phyloP scores from a whole-genome alignment of 495 filamentous ascomycete species.

The Pyrenula massariospora region DNA sequence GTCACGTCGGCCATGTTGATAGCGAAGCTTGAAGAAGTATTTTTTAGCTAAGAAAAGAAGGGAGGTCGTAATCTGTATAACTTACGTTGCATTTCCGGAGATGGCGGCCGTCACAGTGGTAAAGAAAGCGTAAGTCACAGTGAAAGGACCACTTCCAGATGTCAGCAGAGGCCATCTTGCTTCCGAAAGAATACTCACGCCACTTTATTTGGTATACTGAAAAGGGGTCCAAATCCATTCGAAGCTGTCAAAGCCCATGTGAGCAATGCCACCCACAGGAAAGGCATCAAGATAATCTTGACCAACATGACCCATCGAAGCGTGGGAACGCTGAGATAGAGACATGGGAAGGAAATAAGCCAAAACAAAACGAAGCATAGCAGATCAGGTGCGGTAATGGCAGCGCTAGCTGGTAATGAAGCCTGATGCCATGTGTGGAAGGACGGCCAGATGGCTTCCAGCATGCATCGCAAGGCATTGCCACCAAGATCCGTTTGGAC shows the following conservation, averaged over 20 bases:
- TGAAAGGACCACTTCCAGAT: not conserved
- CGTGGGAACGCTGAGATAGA: conserved; percentile 32
- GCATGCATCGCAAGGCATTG: conserved; percentile 52
- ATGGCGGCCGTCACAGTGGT: conserved; percentile 32
- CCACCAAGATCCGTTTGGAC: conserved; percentile 59
- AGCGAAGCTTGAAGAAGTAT: too few species aligned
- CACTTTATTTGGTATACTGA: conserved; percentile 4
- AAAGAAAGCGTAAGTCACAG: conserved; percentile 32
- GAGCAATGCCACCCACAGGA: conserved; percentile 33
- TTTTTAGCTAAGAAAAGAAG: too few species aligned
- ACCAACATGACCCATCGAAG: conserved; percentile 33
- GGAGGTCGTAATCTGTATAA: too few species aligned
- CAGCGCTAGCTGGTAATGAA: conserved; percentile 39
- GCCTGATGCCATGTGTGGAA: conserved; percentile 40
- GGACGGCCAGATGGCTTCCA: conserved; percentile 56
- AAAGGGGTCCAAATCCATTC: conserved; percentile 5
- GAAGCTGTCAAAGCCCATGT: conserved; percentile 33
- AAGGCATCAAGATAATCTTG: conserved; percentile 32
- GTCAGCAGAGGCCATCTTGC: too few species aligned
- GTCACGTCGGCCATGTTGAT: conserved; percentile 27
- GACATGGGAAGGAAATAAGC: conserved; percentile 31
- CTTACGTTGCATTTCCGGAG: conserved; percentile 30
- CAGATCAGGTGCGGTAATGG: conserved; percentile 55
- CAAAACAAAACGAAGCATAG: conserved; percentile 50
- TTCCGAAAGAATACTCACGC: too few species aligned